Conservation (phyloP, 2,329 filamentous ascomycete species). For the Albophoma yamanashiensis region DNA sequence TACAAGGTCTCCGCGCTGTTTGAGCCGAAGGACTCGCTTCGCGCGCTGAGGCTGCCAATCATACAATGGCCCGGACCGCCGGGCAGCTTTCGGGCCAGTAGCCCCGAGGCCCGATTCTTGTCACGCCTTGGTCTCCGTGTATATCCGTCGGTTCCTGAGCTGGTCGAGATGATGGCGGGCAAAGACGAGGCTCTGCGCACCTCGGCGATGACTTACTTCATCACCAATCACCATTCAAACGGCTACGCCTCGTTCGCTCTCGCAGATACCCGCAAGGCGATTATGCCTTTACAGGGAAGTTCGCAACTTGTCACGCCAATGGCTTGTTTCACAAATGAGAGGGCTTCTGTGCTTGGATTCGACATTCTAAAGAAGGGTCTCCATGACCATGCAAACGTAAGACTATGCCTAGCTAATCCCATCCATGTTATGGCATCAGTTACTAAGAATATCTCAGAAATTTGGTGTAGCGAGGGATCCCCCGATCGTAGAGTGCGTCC, state of each 20-base stretch:
- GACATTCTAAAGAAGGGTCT: conserved; percentile 65
- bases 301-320: conserved; percentile 59
- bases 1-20: conserved; percentile 73
- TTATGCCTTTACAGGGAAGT: conserved; percentile 65
- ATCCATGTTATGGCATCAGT: not conserved
- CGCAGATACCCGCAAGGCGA: conserved; percentile 40
- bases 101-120: conserved; percentile 67
- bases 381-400: conserved; percentile 58
- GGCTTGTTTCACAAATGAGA: conserved; percentile 73
- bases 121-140: conserved; percentile 59
- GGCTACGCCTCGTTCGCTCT: conserved; percentile 59
- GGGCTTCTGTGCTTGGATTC: conserved; percentile 69
- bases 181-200: conserved; percentile 47
- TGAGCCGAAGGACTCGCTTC: conserved; percentile 62
- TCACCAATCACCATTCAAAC: conserved; percentile 68
- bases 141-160: conserved; percentile 59
- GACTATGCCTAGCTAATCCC: conserved; percentile 8
- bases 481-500: conserved; percentile 64
- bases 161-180: conserved; percentile 69
- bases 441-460: conserved; percentile 34
- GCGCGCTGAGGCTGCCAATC: conserved; percentile 61
- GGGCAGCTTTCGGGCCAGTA: conserved; percentile 51
- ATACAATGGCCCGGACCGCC: conserved; percentile 68
- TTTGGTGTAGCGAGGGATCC: conserved; percentile 83
- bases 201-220: conserved; percentile 70